Evolutionary conservation across 2,329 filamentous ascomycete genomes (phyloP).

Genomic region (Aspergillus sojae): DNA sequence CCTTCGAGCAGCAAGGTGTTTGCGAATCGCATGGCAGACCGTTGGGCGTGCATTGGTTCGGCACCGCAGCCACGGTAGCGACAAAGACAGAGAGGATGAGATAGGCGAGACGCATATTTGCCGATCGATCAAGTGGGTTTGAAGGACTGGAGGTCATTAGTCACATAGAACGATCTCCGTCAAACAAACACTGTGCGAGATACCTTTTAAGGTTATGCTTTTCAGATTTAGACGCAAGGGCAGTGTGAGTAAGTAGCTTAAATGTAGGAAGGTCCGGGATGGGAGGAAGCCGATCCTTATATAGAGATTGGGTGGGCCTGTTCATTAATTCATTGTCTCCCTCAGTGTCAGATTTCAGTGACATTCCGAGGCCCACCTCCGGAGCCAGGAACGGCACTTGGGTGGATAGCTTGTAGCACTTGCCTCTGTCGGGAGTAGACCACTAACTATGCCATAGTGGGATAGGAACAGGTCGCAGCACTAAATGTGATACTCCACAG

Average conservation of each 20-base stretch:
- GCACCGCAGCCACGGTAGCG: not conserved
- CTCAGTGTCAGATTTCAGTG: not conserved
- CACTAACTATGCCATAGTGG: not conserved
- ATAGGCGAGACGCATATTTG: not conserved
- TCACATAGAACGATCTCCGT: not conserved
- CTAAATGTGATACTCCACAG: not conserved
- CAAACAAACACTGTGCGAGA: not conserved
- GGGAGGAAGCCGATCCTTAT: not conserved
- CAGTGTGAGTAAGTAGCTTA: not conserved
- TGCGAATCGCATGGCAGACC: not conserved
- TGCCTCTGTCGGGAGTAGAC: not conserved
- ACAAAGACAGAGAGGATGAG: not conserved
- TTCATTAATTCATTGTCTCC: not conserved
- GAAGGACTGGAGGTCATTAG: not conserved
- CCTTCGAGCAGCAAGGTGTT: not conserved
- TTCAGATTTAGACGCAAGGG: not conserved
- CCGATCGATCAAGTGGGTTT: not conserved
- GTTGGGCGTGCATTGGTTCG: not conserved
- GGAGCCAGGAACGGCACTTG: not conserved
- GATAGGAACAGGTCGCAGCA: not conserved
- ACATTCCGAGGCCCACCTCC: not conserved
- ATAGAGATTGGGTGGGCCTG: not conserved
- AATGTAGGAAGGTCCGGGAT: too few relatives aligned
- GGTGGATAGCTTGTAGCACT: not conserved
- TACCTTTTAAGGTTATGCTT: not conserved